Evolutionary conservation across 768 basidiomycete genomes (phyloP).

Genomic region (Exidia glandulosa): DNA sequence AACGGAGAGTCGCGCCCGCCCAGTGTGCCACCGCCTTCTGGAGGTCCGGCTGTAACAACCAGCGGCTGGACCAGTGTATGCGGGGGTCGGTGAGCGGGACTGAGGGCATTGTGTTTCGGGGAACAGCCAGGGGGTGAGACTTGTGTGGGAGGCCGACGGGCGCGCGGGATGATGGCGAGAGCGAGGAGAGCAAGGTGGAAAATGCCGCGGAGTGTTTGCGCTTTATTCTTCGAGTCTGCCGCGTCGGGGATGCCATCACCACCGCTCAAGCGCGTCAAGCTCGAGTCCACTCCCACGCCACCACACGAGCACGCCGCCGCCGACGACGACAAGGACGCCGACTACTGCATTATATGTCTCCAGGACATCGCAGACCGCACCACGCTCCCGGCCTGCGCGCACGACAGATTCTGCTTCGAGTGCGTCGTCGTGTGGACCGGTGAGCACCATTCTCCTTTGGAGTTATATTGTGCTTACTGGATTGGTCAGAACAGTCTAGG

Average conservation of each 20-base stretch:
- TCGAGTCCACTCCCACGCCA: constrained; percentile 17
- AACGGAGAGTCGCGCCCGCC: background rate
- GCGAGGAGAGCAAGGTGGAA: background rate
- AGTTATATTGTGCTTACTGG: background rate
- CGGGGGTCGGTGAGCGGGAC: background rate
- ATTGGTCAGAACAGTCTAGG: constrained; percentile 15
- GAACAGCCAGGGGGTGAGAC: background rate
- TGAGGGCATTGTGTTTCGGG: background rate
- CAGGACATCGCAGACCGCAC: constrained; percentile 68
- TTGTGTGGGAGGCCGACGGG: background rate
- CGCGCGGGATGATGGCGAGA: background rate
- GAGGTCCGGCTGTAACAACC: background rate
- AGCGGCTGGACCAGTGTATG: background rate
- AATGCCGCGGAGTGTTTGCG: background rate
- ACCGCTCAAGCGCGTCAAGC: constrained; percentile 29
- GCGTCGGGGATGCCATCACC: constrained; percentile 9
- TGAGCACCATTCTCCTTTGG: constrained; percentile 23
- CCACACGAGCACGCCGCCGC: background rate
- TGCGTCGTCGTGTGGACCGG: constrained; percentile 82
- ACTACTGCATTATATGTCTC: constrained; percentile 80
- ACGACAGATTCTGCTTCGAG: constrained; percentile 83
- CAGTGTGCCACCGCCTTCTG: background rate
- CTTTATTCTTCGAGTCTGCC: background rate
- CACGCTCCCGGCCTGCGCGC: constrained; percentile 74
- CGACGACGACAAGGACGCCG: constrained; percentile 32